Evolutionary conservation across 2,329 filamentous ascomycete genomes (phyloP).

Genomic region (Calonectria pauciramosa): DNA sequence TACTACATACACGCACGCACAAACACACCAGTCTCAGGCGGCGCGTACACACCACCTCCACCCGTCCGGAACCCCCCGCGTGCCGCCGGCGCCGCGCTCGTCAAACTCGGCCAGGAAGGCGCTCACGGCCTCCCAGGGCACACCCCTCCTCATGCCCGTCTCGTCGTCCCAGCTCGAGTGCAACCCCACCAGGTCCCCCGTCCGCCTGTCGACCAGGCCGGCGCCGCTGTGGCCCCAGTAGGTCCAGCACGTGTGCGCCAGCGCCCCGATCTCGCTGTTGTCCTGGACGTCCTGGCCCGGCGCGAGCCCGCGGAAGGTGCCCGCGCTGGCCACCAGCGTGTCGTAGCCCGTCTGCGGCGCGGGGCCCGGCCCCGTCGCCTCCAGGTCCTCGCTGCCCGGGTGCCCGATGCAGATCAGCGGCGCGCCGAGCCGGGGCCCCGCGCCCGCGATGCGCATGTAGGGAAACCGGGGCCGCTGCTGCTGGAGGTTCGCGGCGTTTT

Average conservation of each 20-base stretch:
- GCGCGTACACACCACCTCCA: constrained; percentile 31
- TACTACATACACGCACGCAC: not conserved
- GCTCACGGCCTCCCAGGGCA: constrained; percentile 59
- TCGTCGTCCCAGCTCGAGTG: constrained; percentile 69
- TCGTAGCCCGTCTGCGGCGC: constrained; percentile 57
- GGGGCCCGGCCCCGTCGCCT: constrained; percentile 52
- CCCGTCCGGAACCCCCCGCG: constrained; percentile 15
- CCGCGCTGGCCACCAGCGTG: constrained; percentile 61
- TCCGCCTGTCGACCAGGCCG: constrained; percentile 57
- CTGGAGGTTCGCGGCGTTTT: not conserved
- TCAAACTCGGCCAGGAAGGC: constrained; percentile 52
- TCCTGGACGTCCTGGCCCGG: constrained; percentile 59
- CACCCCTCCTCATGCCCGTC: constrained; percentile 64
- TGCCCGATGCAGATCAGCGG: constrained; percentile 52
- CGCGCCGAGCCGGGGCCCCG: constrained; percentile 34
- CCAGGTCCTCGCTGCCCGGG: constrained; percentile 58
- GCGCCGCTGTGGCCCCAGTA: constrained; percentile 70
- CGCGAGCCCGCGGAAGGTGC: constrained; percentile 56
- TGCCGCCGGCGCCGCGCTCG: not conserved
- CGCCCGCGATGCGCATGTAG: constrained; percentile 28
- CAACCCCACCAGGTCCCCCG: constrained; percentile 60
- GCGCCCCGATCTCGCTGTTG: constrained; percentile 64
- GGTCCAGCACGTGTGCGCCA: constrained; percentile 69
- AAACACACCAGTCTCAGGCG: not conserved
- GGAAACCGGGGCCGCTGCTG: constrained; percentile 37